phyloP scores from a whole-genome alignment of 345 rosid genomes.

The Turritis glabra region DNA sequence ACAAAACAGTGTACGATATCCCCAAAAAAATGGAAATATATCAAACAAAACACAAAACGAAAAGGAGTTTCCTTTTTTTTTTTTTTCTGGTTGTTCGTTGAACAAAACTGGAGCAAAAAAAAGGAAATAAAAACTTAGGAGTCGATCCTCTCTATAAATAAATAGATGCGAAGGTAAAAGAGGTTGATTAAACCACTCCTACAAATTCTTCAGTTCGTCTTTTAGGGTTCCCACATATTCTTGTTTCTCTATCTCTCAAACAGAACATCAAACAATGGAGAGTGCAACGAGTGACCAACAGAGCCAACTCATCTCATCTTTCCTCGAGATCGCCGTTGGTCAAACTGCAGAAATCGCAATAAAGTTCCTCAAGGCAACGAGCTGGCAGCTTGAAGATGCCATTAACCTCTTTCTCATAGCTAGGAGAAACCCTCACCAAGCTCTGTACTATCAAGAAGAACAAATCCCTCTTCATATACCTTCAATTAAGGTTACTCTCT shows the following conservation, averaged over 20 bases:
- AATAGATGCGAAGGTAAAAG: no score
- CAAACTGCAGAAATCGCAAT: slow-evolving; percentile 67
- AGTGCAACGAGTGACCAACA: neutral
- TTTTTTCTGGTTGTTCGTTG: neutral
- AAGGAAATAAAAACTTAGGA: no score
- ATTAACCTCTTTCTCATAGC: slow-evolving; percentile 16
- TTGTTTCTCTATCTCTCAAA: neutral
- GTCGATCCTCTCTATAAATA: neutral
- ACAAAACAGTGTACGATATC: no score
- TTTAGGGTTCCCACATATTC: neutral
- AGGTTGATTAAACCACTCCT: no score
- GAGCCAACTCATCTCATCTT: slow-evolving; percentile 58
- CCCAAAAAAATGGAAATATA: no score
- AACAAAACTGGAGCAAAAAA: no score
- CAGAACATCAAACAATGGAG: neutral
- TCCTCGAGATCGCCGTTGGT: slow-evolving; percentile 77
- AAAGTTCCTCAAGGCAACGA: slow-evolving; percentile 58
- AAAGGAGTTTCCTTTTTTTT: no score
- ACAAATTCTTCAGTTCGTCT: neutral
- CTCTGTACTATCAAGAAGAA: neutral
- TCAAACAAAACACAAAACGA: neutral
- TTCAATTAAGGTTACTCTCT: neutral
- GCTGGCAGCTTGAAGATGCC: slow-evolving; percentile 20
- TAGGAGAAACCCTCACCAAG: neutral
- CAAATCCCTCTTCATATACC: neutral